A percentile compares a stretch with the other conserved stretches of the same genome.
Evolutionary conservation across 306 rosid species (phyloP).

Genomic region (Cicer pinnatifidum): DNA sequence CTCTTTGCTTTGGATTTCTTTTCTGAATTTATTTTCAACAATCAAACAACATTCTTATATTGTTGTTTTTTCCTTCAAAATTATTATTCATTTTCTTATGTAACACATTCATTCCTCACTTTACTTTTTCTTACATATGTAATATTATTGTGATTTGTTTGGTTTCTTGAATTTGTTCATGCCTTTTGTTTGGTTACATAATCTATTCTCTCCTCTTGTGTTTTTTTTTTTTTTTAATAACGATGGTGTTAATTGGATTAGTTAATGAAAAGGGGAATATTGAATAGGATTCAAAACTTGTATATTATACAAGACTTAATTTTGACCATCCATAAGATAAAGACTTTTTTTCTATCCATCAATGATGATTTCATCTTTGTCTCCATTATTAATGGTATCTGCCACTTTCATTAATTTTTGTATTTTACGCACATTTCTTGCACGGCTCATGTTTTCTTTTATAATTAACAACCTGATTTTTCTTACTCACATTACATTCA

Average conservation of each 20-base stretch:
- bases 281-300: too few species aligned
- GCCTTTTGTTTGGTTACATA: constrained; percentile 3
- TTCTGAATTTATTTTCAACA: neutral
- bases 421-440: too few species aligned
- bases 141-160: constrained; percentile 4
- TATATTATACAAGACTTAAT: too few species aligned
- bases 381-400: too few species aligned
- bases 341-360: too few species aligned
- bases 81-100: neutral
- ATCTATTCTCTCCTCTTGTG: neutral
- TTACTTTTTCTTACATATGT: constrained; percentile 18
- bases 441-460: too few species aligned
- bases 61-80: neutral
- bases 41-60: neutral
- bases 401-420: too few species aligned
- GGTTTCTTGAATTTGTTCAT: neutral
- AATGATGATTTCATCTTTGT: too few species aligned
- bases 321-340: too few species aligned
- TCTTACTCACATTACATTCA: too few species aligned
- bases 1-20: constrained; percentile 40
- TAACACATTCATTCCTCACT: constrained; percentile 7
- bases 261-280: too few species aligned
- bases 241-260: neutral
- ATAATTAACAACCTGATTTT: too few species aligned
- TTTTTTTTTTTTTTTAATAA: neutral